phyloP scores from a whole-genome alignment of 139 green algal genomes.

The Chlamydomonas incerta region DNA sequence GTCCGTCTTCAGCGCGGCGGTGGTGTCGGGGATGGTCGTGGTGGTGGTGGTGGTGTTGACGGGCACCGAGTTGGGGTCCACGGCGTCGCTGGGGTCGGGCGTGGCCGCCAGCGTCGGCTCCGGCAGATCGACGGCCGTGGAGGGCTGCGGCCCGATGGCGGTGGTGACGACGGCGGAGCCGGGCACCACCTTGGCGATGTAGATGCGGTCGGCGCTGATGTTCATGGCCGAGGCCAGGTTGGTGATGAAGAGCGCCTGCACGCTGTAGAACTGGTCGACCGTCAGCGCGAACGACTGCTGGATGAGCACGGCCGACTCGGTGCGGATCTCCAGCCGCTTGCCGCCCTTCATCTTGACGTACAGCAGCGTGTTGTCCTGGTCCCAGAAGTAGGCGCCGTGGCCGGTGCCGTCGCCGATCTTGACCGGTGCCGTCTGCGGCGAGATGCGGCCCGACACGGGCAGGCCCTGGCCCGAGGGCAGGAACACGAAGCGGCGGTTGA shows the following conservation, averaged over 20 bases:
- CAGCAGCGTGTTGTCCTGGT: conserved; percentile 38
- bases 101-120: neutral
- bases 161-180: neutral
- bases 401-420: conserved; percentile 33
- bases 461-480: neutral
- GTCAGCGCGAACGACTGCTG: conserved; percentile 9
- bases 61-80: neutral
- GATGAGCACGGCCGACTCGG: conserved; percentile 37
- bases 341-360: conserved; percentile 51
- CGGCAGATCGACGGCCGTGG: neutral
- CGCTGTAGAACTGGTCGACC: conserved; percentile 27
- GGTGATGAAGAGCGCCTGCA: neutral
- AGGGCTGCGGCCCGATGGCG: neutral
- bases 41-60: neutral
- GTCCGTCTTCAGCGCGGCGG: neutral
- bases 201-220: conserved; percentile 1
- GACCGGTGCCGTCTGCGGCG: conserved; percentile 8
- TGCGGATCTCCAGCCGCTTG: conserved; percentile 45
- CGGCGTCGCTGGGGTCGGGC: neutral
- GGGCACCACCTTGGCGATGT: conserved; percentile 19
- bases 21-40: neutral
- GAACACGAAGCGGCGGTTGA: conserved; percentile 38
- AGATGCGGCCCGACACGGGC: conserved; percentile 10
- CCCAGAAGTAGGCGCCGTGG: conserved; percentile 54
- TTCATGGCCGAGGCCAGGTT: conserved; percentile 18